Evolutionary conservation across 225 moss, liverwort and hornwort species (phyloP).

Genomic region (Pleurozium schreberi): DNA sequence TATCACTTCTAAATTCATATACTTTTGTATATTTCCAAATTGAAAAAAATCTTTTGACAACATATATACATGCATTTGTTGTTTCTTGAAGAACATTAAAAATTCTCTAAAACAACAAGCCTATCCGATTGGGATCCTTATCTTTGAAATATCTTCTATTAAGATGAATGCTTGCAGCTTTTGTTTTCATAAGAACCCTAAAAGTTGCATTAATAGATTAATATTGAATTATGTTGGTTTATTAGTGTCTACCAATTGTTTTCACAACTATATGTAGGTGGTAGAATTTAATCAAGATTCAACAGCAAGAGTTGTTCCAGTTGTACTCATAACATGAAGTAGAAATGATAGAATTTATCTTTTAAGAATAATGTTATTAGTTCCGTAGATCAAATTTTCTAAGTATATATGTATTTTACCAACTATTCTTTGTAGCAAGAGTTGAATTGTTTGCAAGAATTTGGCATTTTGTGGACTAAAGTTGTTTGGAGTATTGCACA

Average conservation of each 20-base stretch:
- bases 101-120: too few species aligned
- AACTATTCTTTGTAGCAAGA: too few species aligned
- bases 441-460: too few species aligned
- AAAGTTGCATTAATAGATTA: neutral
- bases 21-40: neutral
- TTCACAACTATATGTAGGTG: neutral
- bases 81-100: neutral
- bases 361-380: too few species aligned
- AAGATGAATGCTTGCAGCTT: neutral
- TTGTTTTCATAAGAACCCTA: neutral
- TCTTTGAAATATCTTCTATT: neutral
- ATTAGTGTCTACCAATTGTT: neutral
- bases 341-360: too few species aligned
- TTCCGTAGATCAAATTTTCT: neutral
- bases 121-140: neutral
- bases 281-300: too few species aligned
- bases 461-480: too few species aligned
- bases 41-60: neutral
- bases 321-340: too few species aligned
- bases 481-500: too few species aligned
- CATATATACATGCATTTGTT: neutral
- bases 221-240: neutral
- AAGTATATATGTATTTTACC: too few species aligned
- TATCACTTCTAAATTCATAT: neutral
- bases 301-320: too few species aligned